Evolutionary conservation across 2,329 filamentous ascomycete genomes (phyloP).

Genomic region (Trichoderma endophyticum): DNA sequence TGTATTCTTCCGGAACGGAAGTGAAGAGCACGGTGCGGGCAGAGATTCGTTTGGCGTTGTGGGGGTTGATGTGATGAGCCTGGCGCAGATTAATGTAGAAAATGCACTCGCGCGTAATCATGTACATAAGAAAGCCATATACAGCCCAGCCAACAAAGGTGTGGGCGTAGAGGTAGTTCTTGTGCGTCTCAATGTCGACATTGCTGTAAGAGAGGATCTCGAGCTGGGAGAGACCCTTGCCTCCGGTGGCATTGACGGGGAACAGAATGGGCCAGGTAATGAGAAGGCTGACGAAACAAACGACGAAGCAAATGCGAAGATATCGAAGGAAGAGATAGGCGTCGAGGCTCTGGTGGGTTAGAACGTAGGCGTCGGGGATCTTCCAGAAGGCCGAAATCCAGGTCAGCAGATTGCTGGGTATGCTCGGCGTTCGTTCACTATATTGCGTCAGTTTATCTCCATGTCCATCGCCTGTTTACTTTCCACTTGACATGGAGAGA

Average conservation of each 20-base stretch:
- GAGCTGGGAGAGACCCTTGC: conserved; percentile 62
- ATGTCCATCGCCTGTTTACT: neutral
- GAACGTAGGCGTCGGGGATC: conserved; percentile 69
- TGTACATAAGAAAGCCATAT: conserved; percentile 83
- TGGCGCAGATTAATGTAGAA: conserved; percentile 94
- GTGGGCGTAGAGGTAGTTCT: conserved; percentile 74
- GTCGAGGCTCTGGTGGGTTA: conserved; percentile 86
- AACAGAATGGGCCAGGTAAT: conserved; percentile 85
- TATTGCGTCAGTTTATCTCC: conserved; percentile 18
- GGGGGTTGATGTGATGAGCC: conserved; percentile 83
- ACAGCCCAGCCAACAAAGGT: conserved; percentile 78
- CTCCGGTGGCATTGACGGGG: conserved; percentile 81
- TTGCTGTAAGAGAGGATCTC: conserved; percentile 41
- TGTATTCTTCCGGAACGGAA: conserved; percentile 73
- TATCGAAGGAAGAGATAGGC: conserved; percentile 86
- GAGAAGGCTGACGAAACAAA: conserved; percentile 74
- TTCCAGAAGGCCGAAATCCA: conserved; percentile 63
- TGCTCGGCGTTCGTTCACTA: conserved; percentile 54
- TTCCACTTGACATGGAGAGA: neutral
- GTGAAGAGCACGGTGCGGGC: conserved; percentile 92
- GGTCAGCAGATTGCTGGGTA: conserved; percentile 56
- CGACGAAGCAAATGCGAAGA: conserved; percentile 70
- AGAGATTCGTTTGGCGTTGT: conserved; percentile 80
- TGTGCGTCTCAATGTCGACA: conserved; percentile 49
- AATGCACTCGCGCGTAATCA: conserved; percentile 83